Base-by-base conservation (phyloP, 306 rosid genomes). In the Senna siamea region DNA sequence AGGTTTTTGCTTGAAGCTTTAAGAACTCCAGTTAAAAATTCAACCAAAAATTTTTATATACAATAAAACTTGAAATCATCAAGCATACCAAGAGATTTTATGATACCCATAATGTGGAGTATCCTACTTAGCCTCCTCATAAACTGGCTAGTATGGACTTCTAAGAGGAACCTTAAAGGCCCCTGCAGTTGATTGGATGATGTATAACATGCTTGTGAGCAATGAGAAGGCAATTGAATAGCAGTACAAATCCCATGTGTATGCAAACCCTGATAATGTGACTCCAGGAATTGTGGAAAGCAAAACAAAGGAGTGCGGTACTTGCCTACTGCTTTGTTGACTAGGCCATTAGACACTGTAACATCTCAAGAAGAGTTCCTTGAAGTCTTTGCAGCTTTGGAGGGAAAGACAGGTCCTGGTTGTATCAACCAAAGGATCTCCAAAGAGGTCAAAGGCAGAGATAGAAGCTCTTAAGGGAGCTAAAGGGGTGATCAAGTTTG, bases 171-270 rank as follows among this genome's bases (percentile, higher is more conserved):
- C 98, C 54, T 83, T 93, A 75, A 89, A 85, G 84, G 89, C 97
- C 13, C 97, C 97, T n/a, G 98, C 96, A 20, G 84, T 93, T 72
- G 97, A 97, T 14, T 93, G 97, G 98, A 89, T 91, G 97, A 85
- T 93, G 94, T 93, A 93, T 58, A 93, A 89, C 82, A 76, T 93
- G 82, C 97, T 93, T 7, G 98, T 93, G 75, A 93, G 97, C 88
- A 89, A 93, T 60, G 91, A 85, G 83, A 91, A 88, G 5, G 90
- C 97, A 20, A 93, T 93, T 68, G 81, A 91, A 84, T 93, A 97
- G 28, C 97, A 93, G 73, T 89, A 91, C 83, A 89, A 89, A 82
- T 93, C 97, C 14, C 98, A 93, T 47, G 98, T 93, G 63, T 93
- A 91, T 76, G 88, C 92, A 23, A 80, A 93, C 81, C 87, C 98